phyloP scores from a whole-genome alignment of 306 rosid species.

The Cicer chorassanicum region DNA sequence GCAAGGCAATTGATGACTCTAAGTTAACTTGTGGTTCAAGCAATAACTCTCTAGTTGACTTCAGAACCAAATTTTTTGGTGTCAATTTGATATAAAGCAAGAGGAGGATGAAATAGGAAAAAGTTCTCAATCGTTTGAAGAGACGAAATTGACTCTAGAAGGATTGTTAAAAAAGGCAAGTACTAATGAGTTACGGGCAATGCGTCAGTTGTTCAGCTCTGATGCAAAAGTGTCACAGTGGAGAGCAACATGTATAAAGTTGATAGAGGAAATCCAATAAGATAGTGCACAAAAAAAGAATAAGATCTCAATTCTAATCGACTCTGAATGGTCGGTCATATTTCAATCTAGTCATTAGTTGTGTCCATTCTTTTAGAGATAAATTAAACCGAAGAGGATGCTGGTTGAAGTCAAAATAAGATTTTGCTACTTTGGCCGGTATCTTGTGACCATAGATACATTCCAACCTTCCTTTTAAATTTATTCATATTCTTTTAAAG shows the following conservation, averaged over 20 bases:
- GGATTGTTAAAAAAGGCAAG: constrained; percentile 67
- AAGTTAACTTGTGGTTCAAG: constrained; percentile 48
- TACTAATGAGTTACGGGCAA: constrained; percentile 61
- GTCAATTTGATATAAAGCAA: constrained; percentile 48
- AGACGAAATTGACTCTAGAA: constrained; percentile 44
- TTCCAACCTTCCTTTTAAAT: constrained; percentile 25
- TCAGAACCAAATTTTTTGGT: constrained; percentile 49
- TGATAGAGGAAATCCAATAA: constrained; percentile 65
- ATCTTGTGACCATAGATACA: constrained; percentile 17
- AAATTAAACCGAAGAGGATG: constrained; percentile 31
- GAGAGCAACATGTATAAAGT: constrained; percentile 48
- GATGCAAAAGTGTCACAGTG: constrained; percentile 48
- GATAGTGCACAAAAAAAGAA: constrained; percentile 29
- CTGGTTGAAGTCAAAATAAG: constrained; percentile 38
- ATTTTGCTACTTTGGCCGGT: constrained; percentile 3
- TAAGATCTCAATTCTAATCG: not conserved
- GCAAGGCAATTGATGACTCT: constrained; percentile 11
- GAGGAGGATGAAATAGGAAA: constrained; percentile 43
- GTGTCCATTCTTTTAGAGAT: constrained; percentile 50
- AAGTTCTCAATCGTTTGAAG: constrained; percentile 48
- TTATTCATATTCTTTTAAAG: constrained; percentile 13
- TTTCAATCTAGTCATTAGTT: constrained; percentile 42
- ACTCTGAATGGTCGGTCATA: constrained; percentile 38
- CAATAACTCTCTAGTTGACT: constrained; percentile 44
- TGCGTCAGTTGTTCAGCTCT: constrained; percentile 57